phyloP scores from a whole-genome alignment of 352 stramenopile species.

The Phytophthora idaei region DNA sequence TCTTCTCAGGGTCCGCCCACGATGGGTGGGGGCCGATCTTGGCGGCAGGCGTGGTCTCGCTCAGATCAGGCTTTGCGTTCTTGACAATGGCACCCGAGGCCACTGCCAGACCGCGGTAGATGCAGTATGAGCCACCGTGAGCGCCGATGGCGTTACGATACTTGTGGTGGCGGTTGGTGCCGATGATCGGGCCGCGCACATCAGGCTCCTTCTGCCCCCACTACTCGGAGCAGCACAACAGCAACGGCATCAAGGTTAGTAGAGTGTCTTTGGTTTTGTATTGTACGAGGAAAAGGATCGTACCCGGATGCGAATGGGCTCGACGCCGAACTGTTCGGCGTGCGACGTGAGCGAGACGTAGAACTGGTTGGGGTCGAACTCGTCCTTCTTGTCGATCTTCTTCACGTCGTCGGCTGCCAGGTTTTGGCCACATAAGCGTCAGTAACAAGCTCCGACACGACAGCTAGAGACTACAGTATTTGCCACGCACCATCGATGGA shows the following conservation, averaged over 20 bases:
- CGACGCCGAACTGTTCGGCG: slow-evolving; percentile 86
- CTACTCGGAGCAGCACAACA: slow-evolving; percentile 38
- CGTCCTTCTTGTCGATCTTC: slow-evolving; percentile 81
- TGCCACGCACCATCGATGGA: slow-evolving; percentile 72
- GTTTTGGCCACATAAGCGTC: slow-evolving; percentile 5
- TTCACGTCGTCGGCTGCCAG: slow-evolving; percentile 79
- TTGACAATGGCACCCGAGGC: slow-evolving; percentile 79
- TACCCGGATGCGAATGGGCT: slow-evolving; percentile 86
- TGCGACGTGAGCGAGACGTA: slow-evolving; percentile 90
- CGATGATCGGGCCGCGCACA: slow-evolving; percentile 94
- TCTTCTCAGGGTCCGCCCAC: slow-evolving; percentile 96
- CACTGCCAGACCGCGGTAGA: slow-evolving; percentile 97
- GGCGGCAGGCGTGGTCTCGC: slow-evolving; percentile 94
- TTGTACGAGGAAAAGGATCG: slow-evolving; percentile 9
- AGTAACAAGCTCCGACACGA: neutral
- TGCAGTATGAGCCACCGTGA: slow-evolving; percentile 97
- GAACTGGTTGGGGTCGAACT: slow-evolving; percentile 88
- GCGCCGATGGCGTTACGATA: slow-evolving; percentile 99
- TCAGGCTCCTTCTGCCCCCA: slow-evolving; percentile 93
- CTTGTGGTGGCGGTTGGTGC: slow-evolving; percentile 94
- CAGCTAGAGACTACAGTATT: neutral
- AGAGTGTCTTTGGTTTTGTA: neutral
- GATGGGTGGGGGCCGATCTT: slow-evolving; percentile 97
- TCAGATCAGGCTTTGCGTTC: slow-evolving; percentile 76
- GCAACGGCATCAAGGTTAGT: slow-evolving; percentile 4